Base-by-base conservation (phyloP, 2,329 filamentous ascomycete species). In the Penicillium sp. region DNA sequence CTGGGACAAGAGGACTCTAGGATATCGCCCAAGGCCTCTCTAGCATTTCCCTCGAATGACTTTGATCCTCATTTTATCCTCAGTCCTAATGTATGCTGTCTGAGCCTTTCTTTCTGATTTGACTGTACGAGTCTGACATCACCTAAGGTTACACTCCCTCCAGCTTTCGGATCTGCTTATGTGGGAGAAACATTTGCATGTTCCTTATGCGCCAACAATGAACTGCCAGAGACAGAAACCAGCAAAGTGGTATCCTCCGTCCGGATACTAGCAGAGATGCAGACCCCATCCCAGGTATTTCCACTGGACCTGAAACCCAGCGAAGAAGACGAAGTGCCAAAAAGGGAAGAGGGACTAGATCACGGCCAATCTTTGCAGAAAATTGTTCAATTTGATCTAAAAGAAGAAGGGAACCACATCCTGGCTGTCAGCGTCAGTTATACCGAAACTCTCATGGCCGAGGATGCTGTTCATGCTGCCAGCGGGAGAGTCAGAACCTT, bases 151-250 rank as follows among this genome's bases (percentile, higher is more conserved):
- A 94, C 90, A 47, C 85, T 97, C 1, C 93, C 94, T 9, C 87
- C 91, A 16, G 88, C 91, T 0, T 97, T 99, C 71, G 93, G 92
- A 46, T 93, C 90, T 12, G 92, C 93, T 8, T 97, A 97, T 71
- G 93, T 97, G 20, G 94, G 94, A 65, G 92, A 97, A 77, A 91
- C 88, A 0, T 97, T 99, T 74, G 87, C 88, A 62, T 99, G 94
- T 74, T 96, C 93, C 1, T 81, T 97, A 21, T 96, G 92, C 75
- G 92, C 90, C n/a, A 97, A 96, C 77, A 93, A 97, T 70, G 93
- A 97, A 68, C 73, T 86, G 1, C 65, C 71, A 20, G 62, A 72
- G 7, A 67, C 71, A 24, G 68, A 74, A 8, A 66, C 68, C 5
- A 68, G 71, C 3, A 74, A 75, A 59, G 76, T 75, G 47, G 85